Evolutionary conservation across 1,284 basidiomycete species (phyloP), one percentile per base, ranked within the genome.

Genomic region (Uromyces viciae-fabae): DNA sequence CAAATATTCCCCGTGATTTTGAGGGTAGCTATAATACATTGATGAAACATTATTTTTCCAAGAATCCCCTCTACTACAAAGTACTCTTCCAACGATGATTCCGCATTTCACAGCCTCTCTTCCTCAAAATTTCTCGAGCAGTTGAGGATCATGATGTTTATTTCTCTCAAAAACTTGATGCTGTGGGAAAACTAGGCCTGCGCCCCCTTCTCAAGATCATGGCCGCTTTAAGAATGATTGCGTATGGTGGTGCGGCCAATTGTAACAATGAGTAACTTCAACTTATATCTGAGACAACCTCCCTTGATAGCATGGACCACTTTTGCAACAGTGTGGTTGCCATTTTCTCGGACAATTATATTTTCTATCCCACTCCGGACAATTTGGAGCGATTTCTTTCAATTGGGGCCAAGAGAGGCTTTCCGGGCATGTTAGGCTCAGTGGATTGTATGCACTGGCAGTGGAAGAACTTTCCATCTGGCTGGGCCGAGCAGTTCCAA

Each of bases 391-490:
- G 58, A 68, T n/a, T 68, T 3, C 17, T 68, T 40, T n/a, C 5
- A 8, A 40, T 68, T 68, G 64, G 42, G n/a, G 36, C 25, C 14
- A 31, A 38, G 5, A 68, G 42, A 42, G 64, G 64, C 5, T 68
- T 68, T 68, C 64, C 36, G 22, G 64, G 64, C 11, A 68, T 68
- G 64, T 38, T 68, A 5, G 64, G 64, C 2, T 68, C 64, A 15
- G n/a, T 68, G 14, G 64, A 68, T 40, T 68, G 36, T 38, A 38
- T 68, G 36, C 64, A 68, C 7, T 68, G 5, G 64, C 3, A 38
- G 31, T 68, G 64, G 64, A 68, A n/a, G 28, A 60, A 60, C 56
- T 75, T 11, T 54, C 73, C 54, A 4, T n/a, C 36, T 31, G 73
- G n/a, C 3, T 75, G 52, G 56, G 38, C 52, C 19, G 73, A 11